Evolutionary conservation across 139 green algal genomes (phyloP), one percentile per base, ranked within the genome.

Genomic region (Chlamydomonas sp.): DNA sequence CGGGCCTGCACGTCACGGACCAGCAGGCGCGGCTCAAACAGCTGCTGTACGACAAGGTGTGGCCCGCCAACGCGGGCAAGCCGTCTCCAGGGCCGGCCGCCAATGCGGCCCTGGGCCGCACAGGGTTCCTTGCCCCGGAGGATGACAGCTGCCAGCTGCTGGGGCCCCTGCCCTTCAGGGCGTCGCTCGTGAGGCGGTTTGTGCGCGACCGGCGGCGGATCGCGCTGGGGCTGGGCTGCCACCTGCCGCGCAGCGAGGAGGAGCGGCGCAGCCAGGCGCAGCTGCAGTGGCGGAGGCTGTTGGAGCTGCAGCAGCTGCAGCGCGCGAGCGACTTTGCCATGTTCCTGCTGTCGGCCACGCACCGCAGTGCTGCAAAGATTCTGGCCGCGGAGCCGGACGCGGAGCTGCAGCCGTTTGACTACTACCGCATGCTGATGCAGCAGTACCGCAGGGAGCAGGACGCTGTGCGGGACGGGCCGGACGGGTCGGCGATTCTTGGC

Each of bases 261-360:
- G 84, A 88, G 18, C 31, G 67, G 63, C 63, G 7, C 15, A 75
- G 84, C 9, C 84, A 78, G 15, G 15, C 59, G 3, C 63, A 49
- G 5, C 84, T 83, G 63, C 75, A 62, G 17, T 88, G 84, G 84
- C 49, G 75, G 58, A 75, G 84, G 12, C 57, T 88, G 8, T 17
- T 88, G 2, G 84, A 88, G 64, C 14, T 83, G 14, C 84, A 69
- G 63, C 75, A 85, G 20, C n/a, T 92, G 60, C 79, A 83, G 18
- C 84, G 82, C 63, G 86, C 82, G 14, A 78, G 81, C 9, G 90
- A 92, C 66, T 92, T 73, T 80, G 90, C 90, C 20, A 79, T 90
- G 61, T 92, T 92, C 78, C 78, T 92, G 73, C 82, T 92, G 7
- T 88, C 75, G 62, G 68, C 71, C 72, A 82, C 68, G 58, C 81